phyloP scores from a whole-genome alignment of 345 rosid genomes.

The Heritiera fomes region DNA sequence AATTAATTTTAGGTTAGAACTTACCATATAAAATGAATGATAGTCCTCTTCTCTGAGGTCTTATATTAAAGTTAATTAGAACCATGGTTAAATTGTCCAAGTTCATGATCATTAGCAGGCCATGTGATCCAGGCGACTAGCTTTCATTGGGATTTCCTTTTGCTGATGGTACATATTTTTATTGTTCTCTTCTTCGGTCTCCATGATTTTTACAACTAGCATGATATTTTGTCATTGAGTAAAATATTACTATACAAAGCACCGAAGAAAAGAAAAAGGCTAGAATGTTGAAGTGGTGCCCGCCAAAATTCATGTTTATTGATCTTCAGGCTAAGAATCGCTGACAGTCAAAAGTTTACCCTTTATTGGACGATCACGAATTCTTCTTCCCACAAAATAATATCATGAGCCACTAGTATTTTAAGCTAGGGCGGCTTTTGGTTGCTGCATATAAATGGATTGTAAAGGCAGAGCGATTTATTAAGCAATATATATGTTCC shows the following conservation, averaged over 20 bases:
- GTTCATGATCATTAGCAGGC: neutral
- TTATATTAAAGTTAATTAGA: too few relatives aligned
- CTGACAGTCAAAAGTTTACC: conserved; percentile 24
- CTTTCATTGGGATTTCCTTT: neutral
- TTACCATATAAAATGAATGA: too few relatives aligned
- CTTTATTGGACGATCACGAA: conserved; percentile 10
- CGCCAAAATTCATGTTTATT: neutral
- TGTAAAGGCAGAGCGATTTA: neutral
- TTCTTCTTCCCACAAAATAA: neutral
- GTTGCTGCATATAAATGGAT: conserved; percentile 12
- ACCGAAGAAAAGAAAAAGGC: neutral
- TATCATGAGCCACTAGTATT: neutral
- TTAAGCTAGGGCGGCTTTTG: conserved; percentile 13
- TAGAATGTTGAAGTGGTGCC: neutral
- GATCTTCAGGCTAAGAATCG: neutral
- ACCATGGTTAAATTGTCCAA: neutral
- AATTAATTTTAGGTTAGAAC: too few relatives aligned
- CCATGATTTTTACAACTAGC: conserved; percentile 8
- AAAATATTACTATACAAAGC: neutral
- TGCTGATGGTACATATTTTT: neutral
- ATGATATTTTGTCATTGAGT: neutral
- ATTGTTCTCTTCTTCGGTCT: neutral
- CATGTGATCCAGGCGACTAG: neutral
- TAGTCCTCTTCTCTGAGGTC: too few relatives aligned
- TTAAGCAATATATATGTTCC: conserved; percentile 9